Percentiles rank a stretch among this genome's conserved stretches.
Conservation (phyloP, 305 asterid genomes). For the Coffea humblotiana region DNA sequence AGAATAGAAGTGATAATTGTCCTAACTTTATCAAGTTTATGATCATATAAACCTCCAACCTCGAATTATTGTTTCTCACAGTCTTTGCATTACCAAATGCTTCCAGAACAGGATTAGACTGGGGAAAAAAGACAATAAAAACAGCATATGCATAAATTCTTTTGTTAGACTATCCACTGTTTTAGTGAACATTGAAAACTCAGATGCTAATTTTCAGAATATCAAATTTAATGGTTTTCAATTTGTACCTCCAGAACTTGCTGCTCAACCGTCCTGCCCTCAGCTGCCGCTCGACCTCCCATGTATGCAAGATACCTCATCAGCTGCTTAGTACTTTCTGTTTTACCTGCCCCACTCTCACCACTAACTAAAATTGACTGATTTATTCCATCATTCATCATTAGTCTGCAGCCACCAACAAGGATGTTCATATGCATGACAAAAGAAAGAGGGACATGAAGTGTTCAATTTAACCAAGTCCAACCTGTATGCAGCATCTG, state of each 20-base stretch:
- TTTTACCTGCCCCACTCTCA: constrained; percentile 52
- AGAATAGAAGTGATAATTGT: neutral
- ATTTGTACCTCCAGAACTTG: constrained; percentile 43
- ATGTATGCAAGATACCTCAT: constrained; percentile 53
- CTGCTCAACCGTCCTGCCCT: constrained; percentile 46
- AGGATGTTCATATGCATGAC: constrained; percentile 1
- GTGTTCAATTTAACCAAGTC: constrained; percentile 1
- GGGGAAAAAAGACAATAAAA: constrained; percentile 19
- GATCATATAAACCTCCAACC: constrained; percentile 24
- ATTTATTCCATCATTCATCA: constrained; percentile 44
- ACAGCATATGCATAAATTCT: neutral
- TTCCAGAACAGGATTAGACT: constrained; percentile 51
- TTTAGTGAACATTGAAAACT: neutral
- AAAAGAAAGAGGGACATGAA: neutral
- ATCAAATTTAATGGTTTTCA: neutral
- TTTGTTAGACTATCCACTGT: neutral
- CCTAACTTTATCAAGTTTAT: neutral
- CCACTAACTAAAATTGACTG: constrained; percentile 50
- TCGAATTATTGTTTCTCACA: constrained; percentile 47
- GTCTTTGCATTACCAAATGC: constrained; percentile 53
- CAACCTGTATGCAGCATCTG: constrained; percentile 46
- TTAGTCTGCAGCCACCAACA: constrained; percentile 33
- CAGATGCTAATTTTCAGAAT: neutral
- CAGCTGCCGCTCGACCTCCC: constrained; percentile 48
- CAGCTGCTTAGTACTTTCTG: constrained; percentile 47